A percentile compares a stretch with the other conserved stretches of the same genome.
Conservation (phyloP, 2,329 filamentous ascomycete genomes). For the Diaporthe longicolla region DNA sequence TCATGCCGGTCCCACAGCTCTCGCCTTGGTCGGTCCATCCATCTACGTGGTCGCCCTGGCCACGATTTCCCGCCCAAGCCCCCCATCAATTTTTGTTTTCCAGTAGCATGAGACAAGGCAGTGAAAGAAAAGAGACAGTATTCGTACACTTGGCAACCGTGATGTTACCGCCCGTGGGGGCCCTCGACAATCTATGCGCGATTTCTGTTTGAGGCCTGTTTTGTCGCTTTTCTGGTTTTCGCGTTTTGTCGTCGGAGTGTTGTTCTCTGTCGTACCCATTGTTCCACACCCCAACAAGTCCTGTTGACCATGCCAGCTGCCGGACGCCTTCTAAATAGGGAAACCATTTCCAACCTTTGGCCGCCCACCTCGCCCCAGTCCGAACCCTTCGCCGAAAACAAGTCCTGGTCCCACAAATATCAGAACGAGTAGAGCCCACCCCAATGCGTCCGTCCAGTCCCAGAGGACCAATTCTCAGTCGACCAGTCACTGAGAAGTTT, state of each 20-base stretch:
- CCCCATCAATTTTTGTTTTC: constrained; percentile 35
- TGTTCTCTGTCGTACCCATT: constrained; percentile 36
- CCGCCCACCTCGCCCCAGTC: constrained; percentile 22
- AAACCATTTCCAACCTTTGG: constrained; percentile 30
- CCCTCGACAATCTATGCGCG: constrained; percentile 41
- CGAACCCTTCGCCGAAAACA: constrained; percentile 36
- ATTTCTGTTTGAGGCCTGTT: constrained; percentile 38
- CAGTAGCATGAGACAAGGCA: constrained; percentile 32
- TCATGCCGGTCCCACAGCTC: constrained; percentile 7
- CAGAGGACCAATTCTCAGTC: constrained; percentile 27
- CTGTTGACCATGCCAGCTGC: constrained; percentile 37
- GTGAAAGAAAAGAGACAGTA: constrained; percentile 30
- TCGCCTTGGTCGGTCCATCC: constrained; percentile 21
- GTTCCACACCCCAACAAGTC: constrained; percentile 33
- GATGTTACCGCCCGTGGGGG: constrained; percentile 41
- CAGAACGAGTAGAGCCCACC: constrained; percentile 20
- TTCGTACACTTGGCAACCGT: constrained; percentile 40
- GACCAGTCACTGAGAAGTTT: constrained; percentile 17
- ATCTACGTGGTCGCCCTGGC: constrained; percentile 34
- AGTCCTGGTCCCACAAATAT: constrained; percentile 22
- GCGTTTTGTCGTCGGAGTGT: constrained; percentile 38
- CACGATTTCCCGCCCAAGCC: constrained; percentile 25
- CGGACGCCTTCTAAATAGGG: constrained; percentile 40
- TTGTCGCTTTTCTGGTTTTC: constrained; percentile 38
- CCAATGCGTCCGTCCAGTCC: constrained; percentile 32